Conservation (phyloP, 2,329 filamentous ascomycete species). For the Colletotrichum horii region DNA sequence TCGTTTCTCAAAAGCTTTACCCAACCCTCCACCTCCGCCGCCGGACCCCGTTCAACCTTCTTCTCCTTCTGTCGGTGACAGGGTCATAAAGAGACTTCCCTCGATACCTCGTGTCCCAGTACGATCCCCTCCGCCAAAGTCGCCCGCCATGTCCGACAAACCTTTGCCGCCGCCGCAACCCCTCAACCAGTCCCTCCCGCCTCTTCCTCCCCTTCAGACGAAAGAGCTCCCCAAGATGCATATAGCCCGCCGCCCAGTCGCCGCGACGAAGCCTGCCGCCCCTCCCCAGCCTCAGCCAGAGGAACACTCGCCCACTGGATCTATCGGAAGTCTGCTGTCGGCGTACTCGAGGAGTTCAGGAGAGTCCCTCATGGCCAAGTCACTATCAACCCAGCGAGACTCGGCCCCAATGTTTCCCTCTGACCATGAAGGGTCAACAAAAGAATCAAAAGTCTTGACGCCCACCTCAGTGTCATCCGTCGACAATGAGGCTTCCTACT, state of each 20-base stretch:
- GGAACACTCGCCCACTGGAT: conserved; percentile 30
- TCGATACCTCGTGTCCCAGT: conserved; percentile 16
- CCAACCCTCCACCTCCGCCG: conserved; percentile 47
- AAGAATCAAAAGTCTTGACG: background rate
- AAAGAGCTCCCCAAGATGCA: conserved; percentile 7
- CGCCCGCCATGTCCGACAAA: conserved; percentile 15
- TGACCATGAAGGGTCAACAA: conserved; percentile 13
- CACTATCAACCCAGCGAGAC: conserved; percentile 33
- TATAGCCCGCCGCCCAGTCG: conserved; percentile 14
- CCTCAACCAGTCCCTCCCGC: conserved; percentile 35
- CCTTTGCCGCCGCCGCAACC: conserved; percentile 28
- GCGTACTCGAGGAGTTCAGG: conserved; percentile 57
- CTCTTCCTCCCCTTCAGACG: conserved; percentile 27
- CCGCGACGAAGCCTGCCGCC: background rate
- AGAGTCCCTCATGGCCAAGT: conserved; percentile 43
- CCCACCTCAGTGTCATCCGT: background rate
- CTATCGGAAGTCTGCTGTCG: conserved; percentile 60
- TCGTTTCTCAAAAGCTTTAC: conserved; percentile 64
- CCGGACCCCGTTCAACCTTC: background rate
- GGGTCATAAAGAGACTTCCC: conserved; percentile 19
- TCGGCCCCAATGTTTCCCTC: conserved; percentile 25
- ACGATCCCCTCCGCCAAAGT: background rate
- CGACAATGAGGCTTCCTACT: conserved; percentile 1
- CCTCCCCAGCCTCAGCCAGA: background rate
- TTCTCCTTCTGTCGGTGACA: background rate